Base-by-base conservation (phyloP, 352 stramenopile species). In the Globisporangium canariense region DNA sequence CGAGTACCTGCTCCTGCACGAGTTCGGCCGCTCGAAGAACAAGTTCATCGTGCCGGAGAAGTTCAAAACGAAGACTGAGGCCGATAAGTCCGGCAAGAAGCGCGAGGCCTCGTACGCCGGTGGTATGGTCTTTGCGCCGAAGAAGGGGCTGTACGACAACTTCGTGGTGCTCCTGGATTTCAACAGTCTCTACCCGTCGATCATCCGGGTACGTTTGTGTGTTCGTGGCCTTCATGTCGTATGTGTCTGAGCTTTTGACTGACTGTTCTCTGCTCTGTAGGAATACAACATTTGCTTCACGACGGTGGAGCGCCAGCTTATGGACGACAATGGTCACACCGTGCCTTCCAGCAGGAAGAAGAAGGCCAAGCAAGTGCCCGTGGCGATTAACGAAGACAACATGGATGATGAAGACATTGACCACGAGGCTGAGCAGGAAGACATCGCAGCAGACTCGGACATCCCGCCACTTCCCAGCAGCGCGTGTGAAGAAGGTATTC, bases 211-310 rank as follows among this genome's bases (percentile, higher is more conserved):
- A 76, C 47, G 77, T 81, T 22, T 2, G 11, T 18, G 14, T 16
- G 11, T 58, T 32, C 51, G 34, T 58, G 8, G 28, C 14, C 38
- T 30, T 49, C 22, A 16, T 25, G 11, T 50, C 7, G 11, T 45
- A 32, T 34, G 14, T 56, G 25, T 55, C 36, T 62, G 32, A 34
- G 18, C n/a, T 18, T 34, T 62, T 57, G 45, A 63, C 30, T 30
- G 28, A n/a, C 14, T 52, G 16, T 51, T 60, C 14, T 65, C 7
- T 57, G 25, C n/a, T 63, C 13, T 22, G 28, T 72, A 99, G 84
- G 98, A 99, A 84, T 99, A 99, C 83, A 99, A 99, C 77, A 93
- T 99, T 62, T 99, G 98, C 73, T 99, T 99, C 69, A 99, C 98
- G 9, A 99, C 98, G 0, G 93, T 99, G 45, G 87, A 99, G 73